phyloP scores from a whole-genome alignment of 495 filamentous ascomycete species.

The Lentithecium fluviatile region DNA sequence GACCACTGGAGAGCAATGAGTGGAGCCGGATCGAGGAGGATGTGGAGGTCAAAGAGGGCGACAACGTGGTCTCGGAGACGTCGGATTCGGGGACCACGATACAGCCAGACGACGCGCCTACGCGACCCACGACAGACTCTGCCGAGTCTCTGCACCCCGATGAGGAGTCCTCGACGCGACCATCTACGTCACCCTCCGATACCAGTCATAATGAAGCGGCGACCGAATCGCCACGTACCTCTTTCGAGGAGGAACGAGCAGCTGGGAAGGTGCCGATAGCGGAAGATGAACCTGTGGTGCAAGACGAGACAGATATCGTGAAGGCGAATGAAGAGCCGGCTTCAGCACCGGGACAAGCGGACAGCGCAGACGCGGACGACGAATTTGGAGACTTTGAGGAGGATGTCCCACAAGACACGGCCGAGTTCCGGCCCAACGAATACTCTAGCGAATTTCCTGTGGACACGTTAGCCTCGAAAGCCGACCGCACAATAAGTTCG shows the following conservation, averaged over 20 bases:
- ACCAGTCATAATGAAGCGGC: slow-evolving; percentile 24
- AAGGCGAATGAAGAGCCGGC: not conserved
- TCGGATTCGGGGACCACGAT: slow-evolving; percentile 32
- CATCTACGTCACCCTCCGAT: slow-evolving; percentile 36
- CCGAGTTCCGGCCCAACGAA: not conserved
- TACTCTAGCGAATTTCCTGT: too few species aligned
- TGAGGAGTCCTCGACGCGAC: slow-evolving; percentile 34
- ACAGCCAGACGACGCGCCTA: slow-evolving; percentile 14
- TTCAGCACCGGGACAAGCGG: not conserved
- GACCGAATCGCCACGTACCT: slow-evolving; percentile 32
- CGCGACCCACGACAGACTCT: not conserved
- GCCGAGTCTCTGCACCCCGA: slow-evolving; percentile 2
- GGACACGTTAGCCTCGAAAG: not conserved
- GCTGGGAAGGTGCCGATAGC: slow-evolving; percentile 3
- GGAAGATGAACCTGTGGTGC: not conserved
- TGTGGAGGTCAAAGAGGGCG: not conserved
- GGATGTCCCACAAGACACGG: not conserved
- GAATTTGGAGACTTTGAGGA: slow-evolving; percentile 32
- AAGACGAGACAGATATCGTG: not conserved
- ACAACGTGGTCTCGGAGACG: slow-evolving; percentile 20
- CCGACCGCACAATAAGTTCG: not conserved
- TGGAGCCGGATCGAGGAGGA: not conserved
- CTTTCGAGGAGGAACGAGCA: slow-evolving; percentile 31
- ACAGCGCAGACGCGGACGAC: slow-evolving; percentile 1
- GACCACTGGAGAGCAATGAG: not conserved